These are phyloP conservation scores for Gossypium lobatum DNA, from an alignment of 441 rosid species.

Conservation along the genomic window DNA sequence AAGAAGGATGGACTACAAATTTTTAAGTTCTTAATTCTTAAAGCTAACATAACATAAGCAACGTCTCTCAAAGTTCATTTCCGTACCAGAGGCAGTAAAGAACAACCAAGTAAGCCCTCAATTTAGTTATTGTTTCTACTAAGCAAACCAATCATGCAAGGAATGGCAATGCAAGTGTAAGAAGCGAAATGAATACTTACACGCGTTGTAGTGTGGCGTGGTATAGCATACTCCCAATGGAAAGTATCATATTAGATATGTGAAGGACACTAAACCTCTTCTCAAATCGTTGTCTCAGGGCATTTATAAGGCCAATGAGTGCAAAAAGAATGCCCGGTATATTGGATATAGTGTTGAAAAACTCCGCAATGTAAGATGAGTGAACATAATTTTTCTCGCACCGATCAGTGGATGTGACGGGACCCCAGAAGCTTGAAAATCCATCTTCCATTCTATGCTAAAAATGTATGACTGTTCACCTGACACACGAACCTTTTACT, in stretches of 20 bases:
- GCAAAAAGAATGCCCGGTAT: conserved; percentile 76
- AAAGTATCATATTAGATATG: conserved; percentile 81
- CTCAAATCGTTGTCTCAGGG: conserved; percentile 84
- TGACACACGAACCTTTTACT: conserved; percentile 11
- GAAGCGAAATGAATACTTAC: conserved; percentile 38
- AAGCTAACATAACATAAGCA: not conserved
- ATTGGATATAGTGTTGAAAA: conserved; percentile 77
- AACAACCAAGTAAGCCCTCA: not conserved
- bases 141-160: not conserved
- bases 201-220: conserved; percentile 71
- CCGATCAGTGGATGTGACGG: conserved; percentile 81
- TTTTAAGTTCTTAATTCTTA: not conserved
- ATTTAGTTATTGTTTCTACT: not conserved
- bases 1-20: not conserved
- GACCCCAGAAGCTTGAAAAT: conserved; percentile 90
- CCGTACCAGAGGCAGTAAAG: not conserved
- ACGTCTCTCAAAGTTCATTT: not conserved
- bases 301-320: conserved; percentile 71
- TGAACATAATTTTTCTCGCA: conserved; percentile 80
- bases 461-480: conserved; percentile 15
- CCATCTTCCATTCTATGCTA: conserved; percentile 61
- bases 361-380: conserved; percentile 86
- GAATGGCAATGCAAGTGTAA: not conserved
- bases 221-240: conserved; percentile 85
- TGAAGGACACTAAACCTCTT: conserved; percentile 90